Evolutionary conservation across 2,329 filamentous ascomycete species (phyloP).

Genomic region (Monilinia vaccinii-corymbosi): DNA sequence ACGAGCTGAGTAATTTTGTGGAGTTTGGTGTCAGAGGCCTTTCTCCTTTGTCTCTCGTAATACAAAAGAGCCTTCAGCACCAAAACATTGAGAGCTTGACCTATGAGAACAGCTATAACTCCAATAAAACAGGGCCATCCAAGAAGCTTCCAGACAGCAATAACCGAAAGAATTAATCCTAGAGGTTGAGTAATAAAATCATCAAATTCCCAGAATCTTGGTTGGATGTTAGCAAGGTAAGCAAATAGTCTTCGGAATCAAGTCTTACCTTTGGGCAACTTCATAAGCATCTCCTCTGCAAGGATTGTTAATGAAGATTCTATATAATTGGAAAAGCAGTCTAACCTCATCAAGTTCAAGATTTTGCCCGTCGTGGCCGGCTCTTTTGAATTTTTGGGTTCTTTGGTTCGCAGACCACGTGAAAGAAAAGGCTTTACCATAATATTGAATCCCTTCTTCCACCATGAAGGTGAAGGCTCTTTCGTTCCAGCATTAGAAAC

Average conservation of each 20-base stretch:
- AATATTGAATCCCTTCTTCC: slow-evolving; percentile 13
- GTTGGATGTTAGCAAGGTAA: neutral
- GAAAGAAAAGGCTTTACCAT: slow-evolving; percentile 25
- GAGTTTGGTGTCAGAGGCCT: slow-evolving; percentile 66
- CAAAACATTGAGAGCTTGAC: slow-evolving; percentile 59
- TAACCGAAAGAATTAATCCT: slow-evolving; percentile 63
- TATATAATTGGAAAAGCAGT: no score
- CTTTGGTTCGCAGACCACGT: slow-evolving; percentile 22
- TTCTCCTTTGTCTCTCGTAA: slow-evolving; percentile 62
- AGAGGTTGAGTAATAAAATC: slow-evolving; percentile 67
- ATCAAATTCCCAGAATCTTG: slow-evolving; percentile 76
- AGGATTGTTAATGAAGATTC: slow-evolving; percentile 1
- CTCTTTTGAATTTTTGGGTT: slow-evolving; percentile 33
- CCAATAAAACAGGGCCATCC: slow-evolving; percentile 72
- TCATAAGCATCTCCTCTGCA: slow-evolving; percentile 59
- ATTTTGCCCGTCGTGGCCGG: slow-evolving; percentile 84
- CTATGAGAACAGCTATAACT: slow-evolving; percentile 57
- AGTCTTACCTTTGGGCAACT: slow-evolving; percentile 49
- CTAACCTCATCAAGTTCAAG: slow-evolving; percentile 70
- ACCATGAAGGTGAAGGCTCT: slow-evolving; percentile 1
- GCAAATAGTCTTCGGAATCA: neutral
- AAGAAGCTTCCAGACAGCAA: slow-evolving; percentile 68
- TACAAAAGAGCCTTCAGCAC: slow-evolving; percentile 58
- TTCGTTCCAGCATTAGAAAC: slow-evolving; percentile 12
- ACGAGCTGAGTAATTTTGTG: slow-evolving; percentile 80